phyloP scores from a whole-genome alignment of 2,329 filamentous ascomycete genomes.

The Hypoxylon sp. region DNA sequence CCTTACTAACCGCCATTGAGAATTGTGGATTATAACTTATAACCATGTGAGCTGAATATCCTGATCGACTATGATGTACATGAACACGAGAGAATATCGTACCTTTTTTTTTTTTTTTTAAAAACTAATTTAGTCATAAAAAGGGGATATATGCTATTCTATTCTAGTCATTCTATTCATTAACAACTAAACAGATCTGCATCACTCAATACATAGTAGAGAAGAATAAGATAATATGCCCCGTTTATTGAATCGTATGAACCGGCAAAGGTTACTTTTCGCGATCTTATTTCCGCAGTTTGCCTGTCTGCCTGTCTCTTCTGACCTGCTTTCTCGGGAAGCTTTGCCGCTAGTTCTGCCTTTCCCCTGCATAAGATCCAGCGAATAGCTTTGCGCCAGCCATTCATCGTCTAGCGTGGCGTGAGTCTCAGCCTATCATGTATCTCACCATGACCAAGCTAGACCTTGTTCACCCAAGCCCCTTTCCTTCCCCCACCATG shows the following conservation, averaged over 20 bases:
- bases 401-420: conserved; percentile 22
- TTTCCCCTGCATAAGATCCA: conserved; percentile 31
- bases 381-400: conserved; percentile 33
- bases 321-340: conserved; percentile 4
- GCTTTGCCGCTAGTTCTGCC: conserved; percentile 23
- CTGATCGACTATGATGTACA: too few relatives aligned
- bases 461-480: conserved; percentile 17
- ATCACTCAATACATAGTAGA: too few relatives aligned
- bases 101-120: too few relatives aligned
- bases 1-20: conserved; percentile 12
- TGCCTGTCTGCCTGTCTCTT: background rate
- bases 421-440: conserved; percentile 22
- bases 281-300: conserved; percentile 8
- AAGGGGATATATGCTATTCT: too few relatives aligned
- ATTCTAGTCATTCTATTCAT: too few relatives aligned
- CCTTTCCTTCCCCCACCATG: conserved; percentile 18
- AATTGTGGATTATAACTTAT: too few relatives aligned
- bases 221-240: too few relatives aligned
- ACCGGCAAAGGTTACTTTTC: conserved; percentile 3
- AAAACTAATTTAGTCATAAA: too few relatives aligned
- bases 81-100: too few relatives aligned
- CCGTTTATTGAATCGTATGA: too few relatives aligned
- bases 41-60: too few relatives aligned
- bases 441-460: conserved; percentile 10
- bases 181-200: too few relatives aligned